Evolutionary conservation across 257 asterid species (phyloP).

Genomic region (Solanum virginianum): DNA sequence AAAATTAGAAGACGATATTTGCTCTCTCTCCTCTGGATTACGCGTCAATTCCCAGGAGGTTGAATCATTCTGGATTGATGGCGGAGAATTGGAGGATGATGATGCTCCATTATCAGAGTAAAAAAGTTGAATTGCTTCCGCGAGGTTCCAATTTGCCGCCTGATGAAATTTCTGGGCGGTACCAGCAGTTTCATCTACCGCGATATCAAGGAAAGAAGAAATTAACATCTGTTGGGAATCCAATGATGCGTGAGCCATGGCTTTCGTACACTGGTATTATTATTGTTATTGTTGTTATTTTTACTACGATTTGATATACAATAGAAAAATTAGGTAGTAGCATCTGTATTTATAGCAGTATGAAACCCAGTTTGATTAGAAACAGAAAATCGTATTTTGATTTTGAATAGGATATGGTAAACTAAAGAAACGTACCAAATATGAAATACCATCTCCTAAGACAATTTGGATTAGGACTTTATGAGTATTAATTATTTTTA

Average conservation of each 20-base stretch:
- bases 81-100: not conserved
- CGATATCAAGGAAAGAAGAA: conserved; percentile 1
- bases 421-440: not conserved
- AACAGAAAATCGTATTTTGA: not conserved
- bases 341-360: not conserved
- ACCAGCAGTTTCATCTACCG: not conserved
- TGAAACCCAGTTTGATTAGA: not conserved
- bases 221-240: not conserved
- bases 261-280: rapidly evolving
- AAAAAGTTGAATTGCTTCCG: not conserved
- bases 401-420: not conserved
- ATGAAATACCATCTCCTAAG: not conserved
- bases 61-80: not conserved
- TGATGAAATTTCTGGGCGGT: not conserved
- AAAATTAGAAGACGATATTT: not conserved
- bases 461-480: not conserved
- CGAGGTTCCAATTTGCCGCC: not conserved
- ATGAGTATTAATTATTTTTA: no score
- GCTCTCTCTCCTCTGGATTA: not conserved
- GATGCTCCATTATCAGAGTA: not conserved
- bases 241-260: not conserved
- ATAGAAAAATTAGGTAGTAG: not conserved
- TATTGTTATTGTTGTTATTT: not conserved
- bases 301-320: not conserved
- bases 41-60: not conserved